Conservation (phyloP, 1,284 basidiomycete species). For the Vanrija sp. region DNA sequence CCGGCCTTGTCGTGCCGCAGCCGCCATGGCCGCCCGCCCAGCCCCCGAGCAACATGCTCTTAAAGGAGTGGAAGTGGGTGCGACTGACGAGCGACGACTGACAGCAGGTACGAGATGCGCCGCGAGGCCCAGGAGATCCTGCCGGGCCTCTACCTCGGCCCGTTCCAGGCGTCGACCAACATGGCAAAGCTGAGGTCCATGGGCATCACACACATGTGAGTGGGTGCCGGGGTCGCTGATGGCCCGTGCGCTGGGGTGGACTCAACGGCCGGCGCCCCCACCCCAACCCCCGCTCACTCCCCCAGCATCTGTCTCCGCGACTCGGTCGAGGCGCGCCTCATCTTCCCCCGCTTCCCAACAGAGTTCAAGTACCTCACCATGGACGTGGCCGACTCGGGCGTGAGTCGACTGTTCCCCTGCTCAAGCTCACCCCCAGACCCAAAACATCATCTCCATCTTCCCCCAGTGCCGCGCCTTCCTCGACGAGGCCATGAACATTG, state of each 20-base stretch:
- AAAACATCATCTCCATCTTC: constrained; percentile 72
- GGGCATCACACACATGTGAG: constrained; percentile 82
- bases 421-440: constrained; percentile 52
- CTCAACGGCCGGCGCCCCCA: not conserved
- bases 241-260: not conserved
- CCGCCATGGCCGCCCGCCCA: constrained; percentile 12
- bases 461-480: constrained; percentile 73
- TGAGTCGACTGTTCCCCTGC: constrained; percentile 25
- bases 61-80: constrained; percentile 21
- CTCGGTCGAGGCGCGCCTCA: constrained; percentile 78
- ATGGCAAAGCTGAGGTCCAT: constrained; percentile 62
- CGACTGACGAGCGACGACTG: not conserved
- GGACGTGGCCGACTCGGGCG: constrained; percentile 81
- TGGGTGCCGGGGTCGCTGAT: constrained; percentile 12
- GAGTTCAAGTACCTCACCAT: constrained; percentile 73
- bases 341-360: constrained; percentile 76
- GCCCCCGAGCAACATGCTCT: constrained; percentile 12
- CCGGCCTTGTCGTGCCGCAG: not conserved
- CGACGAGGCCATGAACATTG: constrained; percentile 60
- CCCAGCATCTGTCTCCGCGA: constrained; percentile 79
- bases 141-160: constrained; percentile 76
- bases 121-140: constrained; percentile 88
- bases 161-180: constrained; percentile 80
- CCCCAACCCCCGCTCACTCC: not conserved
- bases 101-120: constrained; percentile 83